phyloP scores from a whole-genome alignment of 2,329 filamentous ascomycete species.

The Ascochyta lentis region DNA sequence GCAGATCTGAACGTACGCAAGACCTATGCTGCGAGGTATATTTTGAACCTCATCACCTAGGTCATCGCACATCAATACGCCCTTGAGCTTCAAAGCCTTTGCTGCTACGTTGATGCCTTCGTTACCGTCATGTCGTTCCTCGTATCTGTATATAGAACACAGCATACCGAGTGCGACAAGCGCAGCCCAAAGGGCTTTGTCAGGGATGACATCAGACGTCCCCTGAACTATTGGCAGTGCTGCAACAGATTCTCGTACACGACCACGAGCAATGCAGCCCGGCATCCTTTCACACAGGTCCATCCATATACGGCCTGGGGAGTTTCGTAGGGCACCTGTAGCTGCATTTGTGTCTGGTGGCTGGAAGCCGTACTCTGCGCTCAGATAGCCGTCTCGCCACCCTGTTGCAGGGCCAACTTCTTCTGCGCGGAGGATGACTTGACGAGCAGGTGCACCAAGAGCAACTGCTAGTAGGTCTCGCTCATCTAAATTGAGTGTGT shows the following conservation, averaged over 20 bases:
- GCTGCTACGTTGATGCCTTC: conserved; percentile 55
- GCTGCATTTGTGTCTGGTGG: conserved; percentile 60
- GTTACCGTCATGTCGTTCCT: conserved; percentile 61
- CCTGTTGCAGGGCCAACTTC: conserved; percentile 60
- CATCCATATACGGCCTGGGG: conserved; percentile 62
- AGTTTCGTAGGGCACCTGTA: conserved; percentile 55
- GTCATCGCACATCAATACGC: conserved; percentile 59
- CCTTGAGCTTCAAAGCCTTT: conserved; percentile 45
- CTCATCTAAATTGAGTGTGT: conserved; percentile 57
- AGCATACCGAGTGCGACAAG: conserved; percentile 61
- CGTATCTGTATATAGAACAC: conserved; percentile 62
- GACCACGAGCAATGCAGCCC: conserved; percentile 58
- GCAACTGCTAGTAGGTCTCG: conserved; percentile 60
- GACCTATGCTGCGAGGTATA: conserved; percentile 58
- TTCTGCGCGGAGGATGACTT: conserved; percentile 61
- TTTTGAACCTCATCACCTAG: conserved; percentile 59
- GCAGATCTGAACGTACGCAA: conserved; percentile 62
- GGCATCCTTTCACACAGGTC: conserved; percentile 63
- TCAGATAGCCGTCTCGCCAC: conserved; percentile 62
- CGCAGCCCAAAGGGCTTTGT: conserved; percentile 61
- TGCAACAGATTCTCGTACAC: conserved; percentile 59
- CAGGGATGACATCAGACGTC: conserved; percentile 58
- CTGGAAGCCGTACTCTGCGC: conserved; percentile 60
- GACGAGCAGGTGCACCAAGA: conserved; percentile 61
- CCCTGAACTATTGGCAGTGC: conserved; percentile 59